phyloP scores from a whole-genome alignment of 208 protist species.

The Sergeia podlipaevii region DNA sequence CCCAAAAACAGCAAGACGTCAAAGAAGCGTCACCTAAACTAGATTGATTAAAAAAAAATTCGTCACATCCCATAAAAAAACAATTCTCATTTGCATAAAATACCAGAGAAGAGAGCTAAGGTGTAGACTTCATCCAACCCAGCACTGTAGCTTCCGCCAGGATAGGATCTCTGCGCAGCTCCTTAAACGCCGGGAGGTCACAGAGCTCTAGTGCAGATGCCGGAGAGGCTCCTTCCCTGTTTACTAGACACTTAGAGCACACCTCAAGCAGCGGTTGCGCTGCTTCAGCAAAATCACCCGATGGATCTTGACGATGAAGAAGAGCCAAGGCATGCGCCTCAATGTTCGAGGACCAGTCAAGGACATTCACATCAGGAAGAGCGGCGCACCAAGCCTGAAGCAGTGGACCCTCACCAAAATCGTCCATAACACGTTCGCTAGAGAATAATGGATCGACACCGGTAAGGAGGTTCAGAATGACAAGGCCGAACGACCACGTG shows the following conservation, averaged over 20 bases:
- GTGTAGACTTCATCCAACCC: constrained; percentile 15
- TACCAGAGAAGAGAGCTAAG: too few species aligned
- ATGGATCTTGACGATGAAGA: constrained; percentile 24
- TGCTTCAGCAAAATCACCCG: constrained; percentile 6
- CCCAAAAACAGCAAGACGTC: too few species aligned
- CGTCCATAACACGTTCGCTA: constrained; percentile 44
- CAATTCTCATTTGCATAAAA: too few species aligned
- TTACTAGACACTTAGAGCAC: constrained; percentile 61
- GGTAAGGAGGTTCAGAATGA: constrained; percentile 62
- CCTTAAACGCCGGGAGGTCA: constrained; percentile 33
- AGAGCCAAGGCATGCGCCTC: constrained; percentile 38
- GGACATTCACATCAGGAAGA: constrained; percentile 20
- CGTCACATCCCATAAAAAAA: too few species aligned
- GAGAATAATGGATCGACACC: constrained; percentile 78
- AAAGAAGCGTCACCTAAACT: too few species aligned
- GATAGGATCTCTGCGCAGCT: constrained; percentile 17
- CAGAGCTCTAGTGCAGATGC: constrained; percentile 33
- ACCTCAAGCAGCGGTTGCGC: constrained; percentile 39
- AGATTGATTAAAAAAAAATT: too few species aligned
- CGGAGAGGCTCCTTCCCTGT: constrained; percentile 26
- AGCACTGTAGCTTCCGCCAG: constrained; percentile 23
- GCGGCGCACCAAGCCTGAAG: constrained; percentile 29
- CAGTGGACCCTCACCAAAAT: constrained; percentile 73
- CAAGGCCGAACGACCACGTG: constrained; percentile 62
- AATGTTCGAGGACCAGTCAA: constrained; percentile 82